Conservation (phyloP, 2,329 filamentous ascomycete species). For the Knufia petricola region DNA sequence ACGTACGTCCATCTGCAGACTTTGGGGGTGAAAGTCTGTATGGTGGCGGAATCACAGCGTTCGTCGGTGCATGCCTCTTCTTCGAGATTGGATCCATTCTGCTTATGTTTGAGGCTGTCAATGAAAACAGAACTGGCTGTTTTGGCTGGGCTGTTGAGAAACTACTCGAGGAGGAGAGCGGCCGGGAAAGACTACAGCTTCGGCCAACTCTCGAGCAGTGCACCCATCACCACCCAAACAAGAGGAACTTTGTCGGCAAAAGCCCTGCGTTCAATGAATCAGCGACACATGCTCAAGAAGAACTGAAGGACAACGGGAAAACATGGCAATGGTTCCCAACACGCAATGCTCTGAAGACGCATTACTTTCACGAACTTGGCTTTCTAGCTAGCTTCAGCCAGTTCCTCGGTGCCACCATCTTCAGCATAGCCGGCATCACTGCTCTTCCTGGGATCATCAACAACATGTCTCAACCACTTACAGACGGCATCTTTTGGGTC, state of each 20-base stretch:
- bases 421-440: conserved; percentile 55
- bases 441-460: conserved; percentile 48
- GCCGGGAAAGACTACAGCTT: not conserved
- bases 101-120: conserved; percentile 58
- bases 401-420: conserved; percentile 51
- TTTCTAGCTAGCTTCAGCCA: conserved; percentile 52
- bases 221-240: conserved; percentile 35
- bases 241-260: conserved; percentile 30
- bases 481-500: conserved; percentile 52
- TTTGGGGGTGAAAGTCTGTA: conserved; percentile 45
- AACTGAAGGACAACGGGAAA: not conserved
- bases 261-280: conserved; percentile 10
- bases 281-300: not conserved
- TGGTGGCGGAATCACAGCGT: conserved; percentile 53
- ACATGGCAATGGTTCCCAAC: conserved; percentile 54
- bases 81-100: conserved; percentile 57
- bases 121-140: conserved; percentile 54
- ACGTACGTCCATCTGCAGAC: conserved; percentile 35
- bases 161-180: conserved; percentile 30
- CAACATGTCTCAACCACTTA: conserved; percentile 36
- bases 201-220: conserved; percentile 23
- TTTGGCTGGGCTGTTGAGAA: conserved; percentile 60
- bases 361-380: conserved; percentile 53
- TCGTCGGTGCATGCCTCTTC: conserved; percentile 60
- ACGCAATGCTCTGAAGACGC: conserved; percentile 45